Conservation (phyloP, 2,329 filamentous ascomycete genomes). For the Penicillium nordicum region DNA sequence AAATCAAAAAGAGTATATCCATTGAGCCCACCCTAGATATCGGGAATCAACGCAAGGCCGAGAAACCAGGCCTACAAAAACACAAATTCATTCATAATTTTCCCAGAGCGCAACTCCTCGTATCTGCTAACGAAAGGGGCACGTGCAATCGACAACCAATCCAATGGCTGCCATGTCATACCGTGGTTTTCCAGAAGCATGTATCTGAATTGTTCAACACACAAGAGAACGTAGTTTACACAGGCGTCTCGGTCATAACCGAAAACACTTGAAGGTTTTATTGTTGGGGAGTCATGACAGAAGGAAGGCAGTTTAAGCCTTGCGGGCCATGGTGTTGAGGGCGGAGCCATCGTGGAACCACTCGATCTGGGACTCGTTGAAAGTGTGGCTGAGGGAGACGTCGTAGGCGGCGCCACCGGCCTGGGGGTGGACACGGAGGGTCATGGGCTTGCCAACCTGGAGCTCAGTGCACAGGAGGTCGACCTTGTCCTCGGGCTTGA, state of each 20-base stretch:
- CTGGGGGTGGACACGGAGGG: constrained; percentile 87
- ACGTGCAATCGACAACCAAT: constrained; percentile 15
- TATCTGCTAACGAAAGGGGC: constrained; percentile 29
- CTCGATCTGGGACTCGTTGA: constrained; percentile 96
- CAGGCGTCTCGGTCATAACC: constrained; percentile 8
- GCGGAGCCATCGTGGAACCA: constrained; percentile 99
- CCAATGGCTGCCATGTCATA: not conserved
- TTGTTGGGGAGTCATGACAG: constrained; percentile 4
- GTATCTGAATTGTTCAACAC: constrained; percentile 26
- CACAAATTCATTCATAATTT: constrained; percentile 32
- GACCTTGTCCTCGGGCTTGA: constrained; percentile 87
- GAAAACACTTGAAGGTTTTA: constrained; percentile 7
- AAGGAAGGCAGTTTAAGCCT: constrained; percentile 28
- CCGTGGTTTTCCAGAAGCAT: constrained; percentile 2
- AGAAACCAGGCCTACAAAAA: constrained; percentile 28
- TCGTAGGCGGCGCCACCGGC: constrained; percentile 72
- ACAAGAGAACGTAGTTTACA: constrained; percentile 29
- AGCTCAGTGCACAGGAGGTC: constrained; percentile 87
- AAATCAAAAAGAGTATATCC: constrained; percentile 40
- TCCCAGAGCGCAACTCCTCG: constrained; percentile 35
- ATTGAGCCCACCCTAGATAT: constrained; percentile 38
- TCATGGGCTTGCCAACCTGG: constrained; percentile 87
- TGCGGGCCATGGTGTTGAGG: constrained; percentile 97
- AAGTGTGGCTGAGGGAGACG: constrained; percentile 84
- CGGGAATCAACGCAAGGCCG: constrained; percentile 28